These are phyloP conservation scores for Karstenula rhodostoma DNA, from an alignment of 2,329 filamentous ascomycete species.

Conservation along the genomic window DNA sequence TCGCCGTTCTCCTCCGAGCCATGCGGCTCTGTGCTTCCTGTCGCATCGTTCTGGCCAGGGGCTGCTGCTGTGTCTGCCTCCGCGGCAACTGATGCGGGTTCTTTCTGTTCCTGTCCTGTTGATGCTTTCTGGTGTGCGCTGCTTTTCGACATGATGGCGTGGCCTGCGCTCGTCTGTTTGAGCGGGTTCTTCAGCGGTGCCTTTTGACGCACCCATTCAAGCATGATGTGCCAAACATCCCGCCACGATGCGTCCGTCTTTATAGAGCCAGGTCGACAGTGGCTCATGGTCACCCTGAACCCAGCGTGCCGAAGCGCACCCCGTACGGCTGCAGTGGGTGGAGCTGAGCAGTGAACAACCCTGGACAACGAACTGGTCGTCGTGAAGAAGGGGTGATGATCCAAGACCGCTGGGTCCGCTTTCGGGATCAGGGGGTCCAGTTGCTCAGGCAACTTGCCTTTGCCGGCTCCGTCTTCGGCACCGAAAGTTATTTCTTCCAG, in stretches of 20 bases:
- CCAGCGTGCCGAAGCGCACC: constrained; percentile 84
- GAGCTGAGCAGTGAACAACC: constrained; percentile 79
- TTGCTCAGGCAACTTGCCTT: constrained; percentile 28
- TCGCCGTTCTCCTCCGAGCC: neutral
- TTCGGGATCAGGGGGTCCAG: constrained; percentile 51
- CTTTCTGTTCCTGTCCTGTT: constrained; percentile 16
- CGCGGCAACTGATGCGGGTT: constrained; percentile 6
- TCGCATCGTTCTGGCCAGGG: constrained; percentile 5
- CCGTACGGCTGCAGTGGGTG: constrained; percentile 78
- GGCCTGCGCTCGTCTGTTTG: constrained; percentile 74
- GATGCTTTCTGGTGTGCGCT: constrained; percentile 30
- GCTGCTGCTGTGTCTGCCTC: constrained; percentile 12
- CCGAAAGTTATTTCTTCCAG: constrained; percentile 71
- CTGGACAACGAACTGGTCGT: constrained; percentile 77
- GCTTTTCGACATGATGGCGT: constrained; percentile 66
- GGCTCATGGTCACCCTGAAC: constrained; percentile 83
- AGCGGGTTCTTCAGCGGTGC: constrained; percentile 78
- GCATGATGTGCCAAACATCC: constrained; percentile 90
- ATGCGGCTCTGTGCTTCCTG: constrained; percentile 6
- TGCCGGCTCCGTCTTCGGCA: constrained; percentile 27
- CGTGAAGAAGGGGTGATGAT: constrained; percentile 87
- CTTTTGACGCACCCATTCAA: constrained; percentile 87
- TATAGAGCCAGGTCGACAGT: constrained; percentile 87
- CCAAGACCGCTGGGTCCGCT: constrained; percentile 56
- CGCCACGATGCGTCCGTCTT: constrained; percentile 94